A percentile compares a stretch with the other conserved stretches of the same genome.
Evolutionary conservation across 2,329 filamentous ascomycete species (phyloP).

Genomic region (Ascocoryne sarcoides): DNA sequence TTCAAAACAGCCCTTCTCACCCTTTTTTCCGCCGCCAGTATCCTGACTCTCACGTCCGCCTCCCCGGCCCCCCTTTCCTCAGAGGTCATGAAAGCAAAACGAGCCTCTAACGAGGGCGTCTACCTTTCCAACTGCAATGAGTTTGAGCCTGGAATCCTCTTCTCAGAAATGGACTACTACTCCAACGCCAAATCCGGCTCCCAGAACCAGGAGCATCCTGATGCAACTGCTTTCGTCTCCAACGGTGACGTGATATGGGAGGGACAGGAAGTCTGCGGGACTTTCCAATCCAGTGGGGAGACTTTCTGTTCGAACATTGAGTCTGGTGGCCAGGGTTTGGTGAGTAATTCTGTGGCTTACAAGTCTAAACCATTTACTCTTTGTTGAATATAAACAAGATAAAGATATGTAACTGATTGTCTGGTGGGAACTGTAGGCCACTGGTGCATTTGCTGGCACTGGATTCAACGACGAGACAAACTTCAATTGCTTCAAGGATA

Average conservation of each 20-base stretch:
- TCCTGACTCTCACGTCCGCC: not conserved
- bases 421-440: not conserved
- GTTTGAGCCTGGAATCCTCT: slow-evolving; percentile 2
- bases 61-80: too few relatives aligned
- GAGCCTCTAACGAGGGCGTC: slow-evolving; percentile 1
- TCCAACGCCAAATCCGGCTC: not conserved
- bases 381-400: too few relatives aligned
- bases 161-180: not conserved
- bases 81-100: too few relatives aligned
- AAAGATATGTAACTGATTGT: too few relatives aligned
- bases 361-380: too few relatives aligned
- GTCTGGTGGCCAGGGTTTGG: not conserved
- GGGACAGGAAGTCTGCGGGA: not conserved
- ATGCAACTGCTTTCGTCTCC: not conserved
- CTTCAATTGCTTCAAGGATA: slow-evolving; percentile 2
- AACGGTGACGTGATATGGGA: not conserved
- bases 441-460: not conserved
- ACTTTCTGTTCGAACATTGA: slow-evolving; percentile 2
- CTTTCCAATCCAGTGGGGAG: not conserved
- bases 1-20: not conserved
- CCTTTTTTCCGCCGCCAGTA: not conserved
- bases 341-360: slow-evolving; percentile 1
- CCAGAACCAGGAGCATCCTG: not conserved
- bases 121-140: slow-evolving; percentile 2
- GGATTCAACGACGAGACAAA: not conserved